phyloP scores from a whole-genome alignment of 768 basidiomycete genomes.

The Suillus subalutaceus region DNA sequence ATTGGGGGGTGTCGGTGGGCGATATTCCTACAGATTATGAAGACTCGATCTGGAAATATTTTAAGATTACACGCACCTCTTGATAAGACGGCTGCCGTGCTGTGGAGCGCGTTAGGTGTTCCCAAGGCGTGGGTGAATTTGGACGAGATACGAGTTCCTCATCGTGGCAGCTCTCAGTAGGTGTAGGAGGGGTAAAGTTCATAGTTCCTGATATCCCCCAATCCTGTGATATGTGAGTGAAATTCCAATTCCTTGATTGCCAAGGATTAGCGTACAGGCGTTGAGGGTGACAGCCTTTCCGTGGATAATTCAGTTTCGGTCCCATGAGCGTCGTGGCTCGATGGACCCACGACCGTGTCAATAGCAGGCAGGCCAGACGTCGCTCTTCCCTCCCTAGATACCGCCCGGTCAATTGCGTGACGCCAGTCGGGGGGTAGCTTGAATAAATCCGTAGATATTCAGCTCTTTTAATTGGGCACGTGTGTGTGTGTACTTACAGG shows the following conservation, averaged over 20 bases:
- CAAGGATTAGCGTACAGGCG: slow-evolving; percentile 36
- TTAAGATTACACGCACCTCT: slow-evolving; percentile 22
- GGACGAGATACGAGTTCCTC: slow-evolving; percentile 38
- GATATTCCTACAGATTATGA: slow-evolving; percentile 43
- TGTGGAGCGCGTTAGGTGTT: slow-evolving; percentile 19
- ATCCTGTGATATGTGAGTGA: slow-evolving; percentile 34
- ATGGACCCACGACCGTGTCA: slow-evolving; percentile 35
- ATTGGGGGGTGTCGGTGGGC: slow-evolving; percentile 65
- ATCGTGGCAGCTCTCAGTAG: slow-evolving; percentile 34
- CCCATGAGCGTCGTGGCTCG: slow-evolving; percentile 27
- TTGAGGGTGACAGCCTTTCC: slow-evolving; percentile 37
- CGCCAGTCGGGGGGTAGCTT: slow-evolving; percentile 41
- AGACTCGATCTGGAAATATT: slow-evolving; percentile 5
- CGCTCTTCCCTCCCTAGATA: slow-evolving; percentile 32
- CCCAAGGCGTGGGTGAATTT: slow-evolving; percentile 39
- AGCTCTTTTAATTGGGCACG: slow-evolving; percentile 2
- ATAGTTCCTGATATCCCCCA: slow-evolving; percentile 33
- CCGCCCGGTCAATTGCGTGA: slow-evolving; percentile 35
- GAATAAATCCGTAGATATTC: slow-evolving; percentile 14
- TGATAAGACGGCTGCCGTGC: slow-evolving; percentile 15
- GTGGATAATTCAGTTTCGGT: slow-evolving; percentile 27
- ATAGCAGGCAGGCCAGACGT: slow-evolving; percentile 33
- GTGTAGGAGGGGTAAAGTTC: slow-evolving; percentile 37
- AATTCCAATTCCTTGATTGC: slow-evolving; percentile 24
- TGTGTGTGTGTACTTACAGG: slow-evolving; percentile 28